phyloP scores from a whole-genome alignment of 495 filamentous ascomycete species.

The Penicillium cosmopolitanum region DNA sequence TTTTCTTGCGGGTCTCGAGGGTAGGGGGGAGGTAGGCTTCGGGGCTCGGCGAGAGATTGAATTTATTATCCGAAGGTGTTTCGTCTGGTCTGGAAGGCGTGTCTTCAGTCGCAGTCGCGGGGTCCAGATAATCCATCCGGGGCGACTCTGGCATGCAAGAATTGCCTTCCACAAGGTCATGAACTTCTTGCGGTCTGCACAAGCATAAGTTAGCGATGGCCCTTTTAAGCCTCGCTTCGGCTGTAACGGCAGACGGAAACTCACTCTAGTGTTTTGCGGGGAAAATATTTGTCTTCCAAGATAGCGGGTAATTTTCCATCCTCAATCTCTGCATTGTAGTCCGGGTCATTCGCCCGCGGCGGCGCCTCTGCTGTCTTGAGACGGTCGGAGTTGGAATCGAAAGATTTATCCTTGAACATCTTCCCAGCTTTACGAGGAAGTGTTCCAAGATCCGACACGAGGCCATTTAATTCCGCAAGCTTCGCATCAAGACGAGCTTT shows the following conservation, averaged over 20 bases:
- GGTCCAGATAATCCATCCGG: constrained; percentile 37
- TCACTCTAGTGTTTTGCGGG: constrained; percentile 75
- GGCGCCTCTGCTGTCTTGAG: constrained; percentile 20
- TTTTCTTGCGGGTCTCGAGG: constrained; percentile 47
- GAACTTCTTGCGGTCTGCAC: constrained; percentile 46
- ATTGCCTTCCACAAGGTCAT: constrained; percentile 50
- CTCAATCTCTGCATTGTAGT: constrained; percentile 26
- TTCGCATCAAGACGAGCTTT: constrained; percentile 73
- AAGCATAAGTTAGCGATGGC: constrained; percentile 20
- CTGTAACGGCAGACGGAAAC: constrained; percentile 18
- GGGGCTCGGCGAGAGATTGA: constrained; percentile 9
- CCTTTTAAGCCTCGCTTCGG: neutral
- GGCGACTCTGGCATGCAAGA: constrained; percentile 60
- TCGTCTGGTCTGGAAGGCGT: neutral
- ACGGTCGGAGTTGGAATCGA: constrained; percentile 21
- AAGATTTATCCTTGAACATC: constrained; percentile 17
- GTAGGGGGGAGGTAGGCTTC: constrained; percentile 35
- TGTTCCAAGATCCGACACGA: constrained; percentile 65
- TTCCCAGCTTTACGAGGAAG: constrained; percentile 44
- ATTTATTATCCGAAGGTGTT: neutral
- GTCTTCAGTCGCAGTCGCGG: constrained; percentile 11
- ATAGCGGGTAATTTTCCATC: constrained; percentile 81
- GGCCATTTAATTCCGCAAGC: constrained; percentile 63
- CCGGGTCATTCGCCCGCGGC: constrained; percentile 16
- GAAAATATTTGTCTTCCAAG: constrained; percentile 77